Conservation (phyloP, 306 rosid species). For the Corylus americana region DNA sequence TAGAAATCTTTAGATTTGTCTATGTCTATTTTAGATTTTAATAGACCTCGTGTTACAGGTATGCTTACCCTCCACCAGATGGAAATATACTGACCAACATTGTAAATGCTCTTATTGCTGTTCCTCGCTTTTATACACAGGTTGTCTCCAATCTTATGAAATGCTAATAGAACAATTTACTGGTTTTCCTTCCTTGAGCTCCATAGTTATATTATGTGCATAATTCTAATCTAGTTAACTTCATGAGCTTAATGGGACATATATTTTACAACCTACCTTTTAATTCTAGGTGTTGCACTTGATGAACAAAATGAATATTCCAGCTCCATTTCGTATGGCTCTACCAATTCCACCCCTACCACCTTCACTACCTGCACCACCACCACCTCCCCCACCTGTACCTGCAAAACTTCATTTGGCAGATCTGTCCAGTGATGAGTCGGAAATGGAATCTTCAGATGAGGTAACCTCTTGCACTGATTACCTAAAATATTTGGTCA, state of each 20-base stretch:
- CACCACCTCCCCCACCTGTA: slow-evolving; percentile 42
- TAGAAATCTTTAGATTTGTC: slow-evolving; percentile 23
- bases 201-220: slow-evolving; percentile 12
- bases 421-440: slow-evolving; percentile 73
- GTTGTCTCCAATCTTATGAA: slow-evolving; percentile 40
- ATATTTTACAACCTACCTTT: slow-evolving; percentile 29
- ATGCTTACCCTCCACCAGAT: slow-evolving; percentile 96
- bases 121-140: slow-evolving; percentile 95
- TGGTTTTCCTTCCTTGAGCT: slow-evolving; percentile 15
- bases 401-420: slow-evolving; percentile 40
- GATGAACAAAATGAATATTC: slow-evolving; percentile 98
- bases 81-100: slow-evolving; percentile 92
- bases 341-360: slow-evolving; percentile 97
- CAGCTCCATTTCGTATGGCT: slow-evolving; percentile 95
- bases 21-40: slow-evolving; percentile 24
- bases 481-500: slow-evolving; percentile 9
- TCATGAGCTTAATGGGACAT: slow-evolving; percentile 11
- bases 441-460: slow-evolving; percentile 96
- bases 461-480: slow-evolving; percentile 56
- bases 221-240: slow-evolving; percentile 22
- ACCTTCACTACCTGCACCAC: slow-evolving; percentile 54
- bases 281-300: slow-evolving; percentile 77
- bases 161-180: slow-evolving; percentile 17
- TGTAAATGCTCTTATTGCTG: slow-evolving; percentile 90
- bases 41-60: slow-evolving; percentile 48